Base-by-base conservation (phyloP, 2,329 filamentous ascomycete species). In the Pseudophaeomoniella oleicola region DNA sequence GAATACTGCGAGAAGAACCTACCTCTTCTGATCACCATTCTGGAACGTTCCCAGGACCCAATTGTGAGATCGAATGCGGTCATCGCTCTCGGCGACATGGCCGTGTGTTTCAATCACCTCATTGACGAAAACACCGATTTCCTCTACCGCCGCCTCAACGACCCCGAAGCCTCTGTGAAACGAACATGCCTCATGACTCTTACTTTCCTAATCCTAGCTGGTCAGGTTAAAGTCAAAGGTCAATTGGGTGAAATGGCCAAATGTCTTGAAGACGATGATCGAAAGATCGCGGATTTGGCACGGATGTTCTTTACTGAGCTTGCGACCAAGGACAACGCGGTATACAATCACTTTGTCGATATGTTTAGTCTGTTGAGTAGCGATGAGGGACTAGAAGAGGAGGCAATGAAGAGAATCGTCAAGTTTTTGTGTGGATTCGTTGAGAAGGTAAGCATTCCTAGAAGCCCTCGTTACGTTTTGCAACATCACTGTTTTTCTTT, bases 61-160 rank as follows among this genome's bases (percentile, higher is more conserved):
- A 93, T 87, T 13, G 88, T 93, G 29, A 79, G 90, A 36, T 93
- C 84, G 49, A 98, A 98, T 53, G 84, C 92, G 6, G 92, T 98
- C 13, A 93, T 98, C 48, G 88, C 90, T 0, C 75, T 98, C 0
- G 90, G 90, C 29, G 90, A 98, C 54, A 98, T 98, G 90, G 92
- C 92, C 0, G 90, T 98, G 15, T 94, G 87, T 70, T 98, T 98
- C 71, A 98, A 98, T 54, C 90, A 98, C 53, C 73, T 98, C 35
- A 94, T 98, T 48, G 92, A 98, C 53, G 92, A 98, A 61, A 96
- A 98, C 58, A 98, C 90, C 0, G 90, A 98, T 55, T 98, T 96
- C 65, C 61, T 98, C 30, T 98, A 98, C 60, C 79, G 90, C 14
- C 78, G 92, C 13, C 71, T 98, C 5, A 92, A 90, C 12, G 92